Base-by-base conservation (phyloP, 345 rosid genomes). In the Eutrema yunnanense region DNA sequence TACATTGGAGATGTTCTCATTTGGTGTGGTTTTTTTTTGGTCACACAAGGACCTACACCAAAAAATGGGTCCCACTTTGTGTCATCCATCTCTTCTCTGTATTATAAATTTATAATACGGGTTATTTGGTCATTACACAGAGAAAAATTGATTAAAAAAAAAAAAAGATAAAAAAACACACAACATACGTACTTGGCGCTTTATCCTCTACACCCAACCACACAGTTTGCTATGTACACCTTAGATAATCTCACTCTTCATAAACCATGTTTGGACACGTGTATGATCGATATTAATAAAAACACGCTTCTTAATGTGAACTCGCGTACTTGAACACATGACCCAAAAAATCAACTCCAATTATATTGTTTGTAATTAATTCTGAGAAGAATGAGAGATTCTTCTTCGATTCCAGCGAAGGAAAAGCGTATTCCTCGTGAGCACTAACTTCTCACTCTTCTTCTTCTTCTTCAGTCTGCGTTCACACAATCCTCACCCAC, bases 391-490 rank as follows among this genome's bases (percentile, higher is more conserved):
- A 48, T 65, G 69, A 71, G 82, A 72, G 63, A 80, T 81, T 76
- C 76, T 77, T 69, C 80, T 63, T 38, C 74, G 63, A 75, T 82
- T 78, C 80, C 79, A 81, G 82, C 83, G 79, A 78, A 69, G 74
- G 48, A 74, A 75, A 79, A 82, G 84, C 90, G 81, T 52, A 64
- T 71, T 75, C 84, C 88, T 83, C 90, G 88, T 84, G 92, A 85
- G 67, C 80, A 40, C 49, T 71, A 63, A 34, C 72, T 77, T 72
- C 73, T 72, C 59, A 69, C 60, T 69, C 62, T n/a, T 50, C 8
- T 42, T 37, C 29, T 6, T 32, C 58, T 46, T 48, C 69, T 50
- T 29, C 58, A 19, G 55, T 48, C 62, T 34, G 22, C 37, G 52
- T 62, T 69, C 71, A 61, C 74, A 75, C 78, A 57, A 53, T 64